Evolutionary conservation across 176 grass and related monocot species (phyloP), one percentile per base, ranked within the genome.

Genomic region (Metroxylon sagu): DNA sequence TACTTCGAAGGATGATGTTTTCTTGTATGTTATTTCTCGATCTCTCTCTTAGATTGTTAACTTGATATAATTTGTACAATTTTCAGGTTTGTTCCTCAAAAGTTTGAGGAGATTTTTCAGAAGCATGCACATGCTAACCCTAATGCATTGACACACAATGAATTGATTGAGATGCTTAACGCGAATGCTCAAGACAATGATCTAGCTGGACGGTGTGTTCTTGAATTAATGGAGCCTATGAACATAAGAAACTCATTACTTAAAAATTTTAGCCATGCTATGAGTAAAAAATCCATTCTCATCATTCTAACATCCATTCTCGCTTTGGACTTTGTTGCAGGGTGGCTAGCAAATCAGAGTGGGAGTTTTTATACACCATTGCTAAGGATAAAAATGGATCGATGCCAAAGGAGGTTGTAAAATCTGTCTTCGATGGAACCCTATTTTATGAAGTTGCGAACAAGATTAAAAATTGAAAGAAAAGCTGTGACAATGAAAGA

Each of bases 81-180:
- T 35, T 35, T 43, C n/a, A 92, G 88, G 72, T 92, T 92, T 52
- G 79, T 83, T 30, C 69, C 67, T 16, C 73, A 83, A 70, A 92
- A 92, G 50, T 92, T 92, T 28, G 83, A 83, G 54, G 76, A 87
- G 65, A 83, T 92, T 26, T 92, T 87, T 68, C 71, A 77, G 56
- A 87, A 92, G 73, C 60, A 87, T 72, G 83, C 79, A 5, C 72
- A 78, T 29, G 78, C 83, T 4, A 77, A 78, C 64, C 76, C 72
- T 25, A 74, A 92, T 64, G 88, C 79, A 52, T 29, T 92, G 0
- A 87, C 88, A 57, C 64, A 35, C 5, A 59, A 83, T 48, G 88
- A 92, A 18, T 26, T 87, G 23, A 57, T 71, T 43, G 83, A 83
- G 61, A 17, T 87, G 83, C 69, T 92, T 48, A 25, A 65, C 58